Evolutionary conservation across 352 stramenopile species (phyloP).

Genomic region (Phytopythium ostracodes): DNA sequence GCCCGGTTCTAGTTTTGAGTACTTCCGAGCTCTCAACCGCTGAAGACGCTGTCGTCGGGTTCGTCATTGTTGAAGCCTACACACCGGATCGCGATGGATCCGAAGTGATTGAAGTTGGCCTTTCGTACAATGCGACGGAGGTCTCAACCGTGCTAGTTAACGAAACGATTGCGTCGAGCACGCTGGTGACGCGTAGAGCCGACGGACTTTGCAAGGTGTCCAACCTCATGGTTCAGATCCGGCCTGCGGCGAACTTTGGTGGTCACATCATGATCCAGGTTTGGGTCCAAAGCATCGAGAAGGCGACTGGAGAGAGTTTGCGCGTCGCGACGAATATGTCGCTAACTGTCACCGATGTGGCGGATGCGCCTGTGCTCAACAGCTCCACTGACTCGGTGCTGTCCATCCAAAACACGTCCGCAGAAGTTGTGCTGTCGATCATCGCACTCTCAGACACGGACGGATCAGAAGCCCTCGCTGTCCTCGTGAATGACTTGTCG

Average conservation of each 20-base stretch:
- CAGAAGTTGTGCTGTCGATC: constrained; percentile 22
- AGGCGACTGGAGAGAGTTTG: constrained; percentile 18
- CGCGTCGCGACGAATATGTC: constrained; percentile 17
- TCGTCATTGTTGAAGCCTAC: constrained; percentile 31
- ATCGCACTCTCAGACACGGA: constrained; percentile 33
- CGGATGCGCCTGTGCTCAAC: constrained; percentile 29
- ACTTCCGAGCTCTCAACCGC: constrained; percentile 16
- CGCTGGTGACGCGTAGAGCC: constrained; percentile 18
- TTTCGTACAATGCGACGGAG: constrained; percentile 26
- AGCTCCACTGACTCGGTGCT: constrained; percentile 14
- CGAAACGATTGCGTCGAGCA: constrained; percentile 10
- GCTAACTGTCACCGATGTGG: constrained; percentile 24
- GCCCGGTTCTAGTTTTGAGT: constrained; percentile 26
- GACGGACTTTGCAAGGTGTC: constrained; percentile 6
- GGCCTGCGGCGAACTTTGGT: constrained; percentile 31
- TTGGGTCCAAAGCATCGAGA: constrained; percentile 18
- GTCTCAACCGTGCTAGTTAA: constrained; percentile 29
- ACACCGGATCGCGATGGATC: constrained; percentile 47
- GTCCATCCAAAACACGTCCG: constrained; percentile 30
- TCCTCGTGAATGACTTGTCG: constrained; percentile 26
- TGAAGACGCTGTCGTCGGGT: constrained; percentile 28
- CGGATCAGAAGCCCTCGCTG: constrained; percentile 32
- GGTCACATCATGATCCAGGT: constrained; percentile 10
- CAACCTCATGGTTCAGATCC: constrained; percentile 24
- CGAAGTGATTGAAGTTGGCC: constrained; percentile 38